Base-by-base conservation (phyloP, 164 flowering plant species). In the Magnolia officinalis region DNA sequence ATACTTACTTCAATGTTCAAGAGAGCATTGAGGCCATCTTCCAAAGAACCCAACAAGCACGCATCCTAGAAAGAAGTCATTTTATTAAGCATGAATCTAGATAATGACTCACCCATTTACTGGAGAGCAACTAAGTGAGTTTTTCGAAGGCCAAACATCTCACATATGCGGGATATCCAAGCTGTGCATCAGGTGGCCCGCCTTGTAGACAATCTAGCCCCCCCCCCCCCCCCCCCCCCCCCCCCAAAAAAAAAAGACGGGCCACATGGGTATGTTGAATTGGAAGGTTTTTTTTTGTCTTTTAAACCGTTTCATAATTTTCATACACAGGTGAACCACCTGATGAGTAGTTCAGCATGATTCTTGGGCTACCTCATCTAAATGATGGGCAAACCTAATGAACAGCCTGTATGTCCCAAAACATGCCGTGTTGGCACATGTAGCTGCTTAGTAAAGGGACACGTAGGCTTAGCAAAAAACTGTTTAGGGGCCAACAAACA, bases 1-100 rank as follows among this genome's bases (percentile, higher is more conserved):
- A 45, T 50, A 84, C 99, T 86, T 86, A 94, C 99, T 89, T 96
- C 99, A 79, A 92, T 93, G 77, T 81, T 90, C 80, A 96, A 83
- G 37, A 96, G 87, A 63, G 99, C 97, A 82, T 92, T 92, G 31
- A 96, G 87, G 24, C 99, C 99, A 88, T 96, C 98, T 79, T 90
- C 98, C 85, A 96, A 80, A 63, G 96, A 80, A 72, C 87, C 91
- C 81, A 96, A 84, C 75, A 91, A 84, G 74, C 77, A 79, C 16
- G 89, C 88, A 89, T 96, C 99, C 99, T 96, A 85, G 45, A 81
- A 80, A 76, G 13, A 72, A n/a, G 19, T 8, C 23, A 52, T 52
- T 52, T 14, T 52, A 9, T 0, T 6, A 14, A 52, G 16, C 59
- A 52, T 14, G 59, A 52, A 52, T 52, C 59, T 1, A 52, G 37